phyloP scores from a whole-genome alignment of 805 yeast genomes.

The Kluyveromyces dobzhanskii region DNA sequence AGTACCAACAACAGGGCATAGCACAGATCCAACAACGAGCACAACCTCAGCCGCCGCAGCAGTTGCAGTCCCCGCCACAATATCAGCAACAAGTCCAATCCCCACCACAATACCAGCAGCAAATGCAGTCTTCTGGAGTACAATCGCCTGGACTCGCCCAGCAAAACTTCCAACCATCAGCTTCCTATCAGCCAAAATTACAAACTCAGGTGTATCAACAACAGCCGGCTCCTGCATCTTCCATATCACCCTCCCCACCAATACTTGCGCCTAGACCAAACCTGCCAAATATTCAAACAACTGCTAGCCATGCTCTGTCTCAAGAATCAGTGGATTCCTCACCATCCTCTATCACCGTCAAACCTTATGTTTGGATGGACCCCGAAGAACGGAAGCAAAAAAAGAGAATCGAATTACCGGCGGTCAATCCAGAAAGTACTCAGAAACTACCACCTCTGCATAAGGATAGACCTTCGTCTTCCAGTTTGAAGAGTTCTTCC shows the following conservation, averaged over 20 bases:
- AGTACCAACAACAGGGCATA: conserved; percentile 4
- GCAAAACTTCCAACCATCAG: conserved; percentile 7
- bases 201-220: conserved; percentile 5
- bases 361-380: conserved; percentile 14
- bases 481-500: not conserved
- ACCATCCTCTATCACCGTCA: conserved; percentile 6
- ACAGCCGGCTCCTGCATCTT: conserved; percentile 2
- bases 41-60: conserved; percentile 8
- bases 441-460: conserved; percentile 23
- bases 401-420: conserved; percentile 7
- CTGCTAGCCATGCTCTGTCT: conserved; percentile 3
- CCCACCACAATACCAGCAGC: conserved; percentile 7
- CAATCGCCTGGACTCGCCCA: conserved; percentile 7
- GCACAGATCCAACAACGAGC: conserved; percentile 9
- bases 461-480: conserved; percentile 13
- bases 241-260: not conserved
- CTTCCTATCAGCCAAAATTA: conserved; percentile 3
- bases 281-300: not conserved
- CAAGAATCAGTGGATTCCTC: conserved; percentile 1
- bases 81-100: conserved; percentile 7
- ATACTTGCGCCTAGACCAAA: not conserved
- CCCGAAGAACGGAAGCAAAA: conserved; percentile 9
- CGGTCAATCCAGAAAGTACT: conserved; percentile 10
- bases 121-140: not conserved
- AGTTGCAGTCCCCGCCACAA: not conserved